Base-by-base conservation (phyloP, 345 rosid species). In the Durio zibethinus region DNA sequence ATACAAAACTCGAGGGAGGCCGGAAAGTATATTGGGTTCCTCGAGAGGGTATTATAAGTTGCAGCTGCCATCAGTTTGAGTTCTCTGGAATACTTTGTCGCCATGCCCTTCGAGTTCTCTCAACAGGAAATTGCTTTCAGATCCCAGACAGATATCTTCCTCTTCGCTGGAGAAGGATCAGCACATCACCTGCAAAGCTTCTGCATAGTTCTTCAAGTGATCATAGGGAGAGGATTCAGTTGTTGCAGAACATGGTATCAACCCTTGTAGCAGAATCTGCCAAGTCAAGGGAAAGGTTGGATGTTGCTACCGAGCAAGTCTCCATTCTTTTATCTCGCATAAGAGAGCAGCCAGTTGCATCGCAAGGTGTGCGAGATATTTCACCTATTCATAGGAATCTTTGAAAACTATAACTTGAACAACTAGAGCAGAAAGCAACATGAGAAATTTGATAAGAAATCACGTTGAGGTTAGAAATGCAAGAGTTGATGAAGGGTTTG, bases 11-110 rank as follows among this genome's bases (percentile, higher is more conserved):
- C 0, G 99, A 93, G 23, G 99, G 98, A 61, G 99, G 99, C 52
- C 84, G 98, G 66, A 95, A 89, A 86, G 98, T 93, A 10, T 93
- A 87, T 76, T 95, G 99, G 99, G 86, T 81, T 75, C 97, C 93
- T 57, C 89, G 86, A 78, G 99, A 93, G 75, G 98, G 91, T 83
- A 86, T 91, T 79, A 83, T 95, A 84, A 91, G 93, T 83, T 95
- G 99, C 86, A 91, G 97, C 76, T 95, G 99, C 87, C 97, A 95
- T 75, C 90, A 83, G 72, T 95, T 95, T 81, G 97, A 95, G 86
- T 90, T 95, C 81, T 95, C 94, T 18, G 99, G 99, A 69, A 87
- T 90, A 76, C 99, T 95, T 40, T 95, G 99, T 72, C 83, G 98
- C 27, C 99, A 95, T 75, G 89, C 98, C 65, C 96, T 95, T 73